Evolutionary conservation across 2,329 filamentous ascomycete genomes (phyloP).

Genomic region (Colletotrichum tropicicola): DNA sequence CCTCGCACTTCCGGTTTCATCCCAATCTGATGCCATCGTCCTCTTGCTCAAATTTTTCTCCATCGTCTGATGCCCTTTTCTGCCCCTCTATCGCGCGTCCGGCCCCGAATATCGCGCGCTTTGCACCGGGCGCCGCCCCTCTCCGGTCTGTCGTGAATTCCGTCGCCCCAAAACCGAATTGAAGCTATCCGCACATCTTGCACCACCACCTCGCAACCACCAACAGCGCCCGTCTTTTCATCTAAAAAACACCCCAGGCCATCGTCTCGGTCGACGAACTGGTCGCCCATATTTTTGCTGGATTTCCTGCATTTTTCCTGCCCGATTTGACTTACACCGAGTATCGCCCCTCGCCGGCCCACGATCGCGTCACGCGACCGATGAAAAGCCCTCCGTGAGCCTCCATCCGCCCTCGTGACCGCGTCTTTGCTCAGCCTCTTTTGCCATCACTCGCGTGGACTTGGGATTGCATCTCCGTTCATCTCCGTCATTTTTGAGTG

Average conservation of each 20-base stretch:
- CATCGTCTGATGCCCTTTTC: conserved; percentile 1
- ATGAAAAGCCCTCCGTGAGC: not conserved
- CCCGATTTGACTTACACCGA: conserved; percentile 30
- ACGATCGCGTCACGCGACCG: conserved; percentile 21
- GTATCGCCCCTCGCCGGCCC: conserved; percentile 7
- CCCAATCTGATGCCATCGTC: not conserved
- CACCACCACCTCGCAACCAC: conserved; percentile 22
- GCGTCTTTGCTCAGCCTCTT: not conserved
- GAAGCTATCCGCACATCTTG: conserved; percentile 32
- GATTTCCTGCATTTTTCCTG: conserved; percentile 17
- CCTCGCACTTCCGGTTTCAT: conserved; percentile 10
- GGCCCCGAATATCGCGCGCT: conserved; percentile 7
- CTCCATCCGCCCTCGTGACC: not conserved
- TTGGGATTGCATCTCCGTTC: not conserved
- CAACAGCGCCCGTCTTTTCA: not conserved
- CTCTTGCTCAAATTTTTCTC: conserved; percentile 13
- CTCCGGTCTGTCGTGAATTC: not conserved
- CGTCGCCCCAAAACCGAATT: conserved; percentile 13
- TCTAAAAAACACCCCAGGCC: not conserved
- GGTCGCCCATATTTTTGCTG: conserved; percentile 16
- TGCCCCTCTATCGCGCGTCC: not conserved
- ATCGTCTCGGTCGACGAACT: conserved; percentile 21
- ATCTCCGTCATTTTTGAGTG: not conserved
- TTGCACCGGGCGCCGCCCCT: not conserved
- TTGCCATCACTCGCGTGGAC: too few relatives aligned